Evolutionary conservation across 73 alveolate species (phyloP).

Genomic region (Paramecium octaurelia): DNA sequence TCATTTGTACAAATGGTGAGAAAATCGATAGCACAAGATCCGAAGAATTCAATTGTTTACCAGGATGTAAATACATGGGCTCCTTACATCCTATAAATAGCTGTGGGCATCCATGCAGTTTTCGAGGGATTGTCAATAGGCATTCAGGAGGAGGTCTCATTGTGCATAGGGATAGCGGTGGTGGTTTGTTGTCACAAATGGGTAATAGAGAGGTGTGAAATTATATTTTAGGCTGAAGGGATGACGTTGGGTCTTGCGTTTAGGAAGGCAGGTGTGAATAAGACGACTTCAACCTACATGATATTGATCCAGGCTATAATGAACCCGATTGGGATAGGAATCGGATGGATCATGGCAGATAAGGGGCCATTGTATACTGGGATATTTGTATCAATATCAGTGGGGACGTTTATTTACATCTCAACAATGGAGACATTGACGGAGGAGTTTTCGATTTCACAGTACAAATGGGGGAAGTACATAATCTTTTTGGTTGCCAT

Average conservation of each 20-base stretch:
- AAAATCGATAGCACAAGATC: conserved; percentile 28
- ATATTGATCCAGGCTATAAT: conserved; percentile 67
- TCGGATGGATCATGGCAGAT: conserved; percentile 80
- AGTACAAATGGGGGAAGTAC: conserved; percentile 46
- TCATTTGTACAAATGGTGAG: conserved; percentile 52
- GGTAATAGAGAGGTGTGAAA: conserved; percentile 69
- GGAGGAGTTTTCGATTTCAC: conserved; percentile 71
- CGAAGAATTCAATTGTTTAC: not conserved
- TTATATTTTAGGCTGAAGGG: conserved; percentile 57
- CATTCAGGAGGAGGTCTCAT: conserved; percentile 71
- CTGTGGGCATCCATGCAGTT: conserved; percentile 90
- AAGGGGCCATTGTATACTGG: conserved; percentile 77
- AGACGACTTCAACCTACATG: conserved; percentile 56
- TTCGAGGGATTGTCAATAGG: conserved; percentile 96
- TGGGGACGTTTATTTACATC: conserved; percentile 89
- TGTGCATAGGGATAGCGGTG: conserved; percentile 72
- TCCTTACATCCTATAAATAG: conserved; percentile 82
- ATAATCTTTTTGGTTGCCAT: conserved; percentile 47
- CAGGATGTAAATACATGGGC: conserved; percentile 65
- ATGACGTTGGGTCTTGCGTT: conserved; percentile 82
- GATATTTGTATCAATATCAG: conserved; percentile 78
- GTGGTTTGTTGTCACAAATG: conserved; percentile 89
- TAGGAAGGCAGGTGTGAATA: conserved; percentile 40
- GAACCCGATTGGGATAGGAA: conserved; percentile 85
- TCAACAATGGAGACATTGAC: conserved; percentile 89